A percentile compares a stretch with the other conserved stretches of the same genome.
These are phyloP conservation scores for Exophiala bonariae DNA, from an alignment of 2,329 filamentous ascomycete species.

Conservation along the genomic window DNA sequence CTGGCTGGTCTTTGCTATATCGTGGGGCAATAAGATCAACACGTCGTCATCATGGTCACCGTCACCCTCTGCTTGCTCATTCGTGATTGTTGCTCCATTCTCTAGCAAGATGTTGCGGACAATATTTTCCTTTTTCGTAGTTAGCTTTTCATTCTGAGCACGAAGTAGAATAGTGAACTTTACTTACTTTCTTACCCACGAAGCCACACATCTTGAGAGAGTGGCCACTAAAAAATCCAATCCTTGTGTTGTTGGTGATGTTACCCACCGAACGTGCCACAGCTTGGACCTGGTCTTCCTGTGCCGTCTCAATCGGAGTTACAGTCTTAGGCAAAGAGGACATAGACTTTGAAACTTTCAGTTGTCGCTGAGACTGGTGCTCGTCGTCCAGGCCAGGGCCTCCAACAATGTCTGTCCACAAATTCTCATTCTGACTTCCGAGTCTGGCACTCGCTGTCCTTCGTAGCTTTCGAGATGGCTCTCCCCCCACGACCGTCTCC, in stretches of 20 bases:
- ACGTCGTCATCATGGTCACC: slow-evolving; percentile 23
- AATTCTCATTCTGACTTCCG: slow-evolving; percentile 71
- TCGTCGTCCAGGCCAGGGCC: slow-evolving; percentile 31
- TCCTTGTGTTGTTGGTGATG: slow-evolving; percentile 8
- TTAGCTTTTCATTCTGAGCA: slow-evolving; percentile 11
- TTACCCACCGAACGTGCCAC: slow-evolving; percentile 8
- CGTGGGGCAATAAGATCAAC: slow-evolving; percentile 48
- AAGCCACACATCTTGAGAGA: slow-evolving; percentile 15
- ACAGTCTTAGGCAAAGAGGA: slow-evolving; percentile 9
- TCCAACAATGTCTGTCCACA: slow-evolving; percentile 90
- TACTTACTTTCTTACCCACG: slow-evolving; percentile 20
- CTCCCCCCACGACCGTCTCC: slow-evolving; percentile 51
- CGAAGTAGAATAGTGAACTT: too few species aligned
- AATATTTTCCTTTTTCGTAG: slow-evolving; percentile 32
- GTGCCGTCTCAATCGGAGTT: not conserved
- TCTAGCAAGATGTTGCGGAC: slow-evolving; percentile 41
- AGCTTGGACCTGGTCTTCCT: not conserved
- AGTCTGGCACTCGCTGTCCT: slow-evolving; percentile 85
- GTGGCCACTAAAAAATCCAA: slow-evolving; percentile 8
- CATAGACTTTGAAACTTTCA: slow-evolving; percentile 30
- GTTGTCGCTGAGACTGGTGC: slow-evolving; percentile 15
- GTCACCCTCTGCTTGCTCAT: slow-evolving; percentile 28
- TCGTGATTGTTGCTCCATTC: slow-evolving; percentile 39
- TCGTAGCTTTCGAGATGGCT: slow-evolving; percentile 76
- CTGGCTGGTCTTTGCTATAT: slow-evolving; percentile 34